These are phyloP conservation scores for Colletotrichum sp. DNA, from an alignment of 2,329 filamentous ascomycete species.

Conservation along the genomic window DNA sequence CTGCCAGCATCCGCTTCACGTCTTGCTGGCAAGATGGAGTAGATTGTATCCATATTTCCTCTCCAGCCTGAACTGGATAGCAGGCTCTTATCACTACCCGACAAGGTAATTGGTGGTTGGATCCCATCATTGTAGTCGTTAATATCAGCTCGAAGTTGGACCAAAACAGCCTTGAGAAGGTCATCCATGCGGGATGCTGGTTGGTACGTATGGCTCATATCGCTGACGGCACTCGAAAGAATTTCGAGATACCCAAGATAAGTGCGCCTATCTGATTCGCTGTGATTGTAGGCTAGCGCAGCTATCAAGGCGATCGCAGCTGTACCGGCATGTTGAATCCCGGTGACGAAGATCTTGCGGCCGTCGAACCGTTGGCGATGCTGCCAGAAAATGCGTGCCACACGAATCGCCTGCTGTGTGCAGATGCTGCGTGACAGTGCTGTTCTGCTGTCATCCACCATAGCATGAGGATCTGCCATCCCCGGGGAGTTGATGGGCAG, in stretches of 20 bases:
- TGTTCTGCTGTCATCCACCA: constrained; percentile 45
- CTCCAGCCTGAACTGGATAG: not conserved
- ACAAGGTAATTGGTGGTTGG: not conserved
- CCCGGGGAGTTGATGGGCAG: constrained; percentile 27
- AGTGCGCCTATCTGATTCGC: constrained; percentile 39
- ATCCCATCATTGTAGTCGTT: not conserved
- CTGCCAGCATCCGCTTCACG: constrained; percentile 32
- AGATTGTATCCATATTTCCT: constrained; percentile 11
- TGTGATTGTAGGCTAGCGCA: constrained; percentile 43
- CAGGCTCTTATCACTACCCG: not conserved
- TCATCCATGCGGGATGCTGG: constrained; percentile 59
- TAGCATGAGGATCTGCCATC: constrained; percentile 35
- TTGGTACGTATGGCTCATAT: constrained; percentile 58
- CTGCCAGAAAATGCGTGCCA: constrained; percentile 60
- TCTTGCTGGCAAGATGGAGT: constrained; percentile 32
- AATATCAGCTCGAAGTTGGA: constrained; percentile 44
- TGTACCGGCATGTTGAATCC: constrained; percentile 59
- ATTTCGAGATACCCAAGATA: constrained; percentile 56
- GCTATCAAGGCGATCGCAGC: constrained; percentile 60
- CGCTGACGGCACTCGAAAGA: constrained; percentile 53
- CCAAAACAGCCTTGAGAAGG: constrained; percentile 56
- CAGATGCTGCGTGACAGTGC: constrained; percentile 56
- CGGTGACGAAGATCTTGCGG: constrained; percentile 53
- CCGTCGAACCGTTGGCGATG: constrained; percentile 57
- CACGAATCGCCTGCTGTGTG: constrained; percentile 58